Base-by-base conservation (phyloP, 345 rosid genomes). In the Acer campestre region DNA sequence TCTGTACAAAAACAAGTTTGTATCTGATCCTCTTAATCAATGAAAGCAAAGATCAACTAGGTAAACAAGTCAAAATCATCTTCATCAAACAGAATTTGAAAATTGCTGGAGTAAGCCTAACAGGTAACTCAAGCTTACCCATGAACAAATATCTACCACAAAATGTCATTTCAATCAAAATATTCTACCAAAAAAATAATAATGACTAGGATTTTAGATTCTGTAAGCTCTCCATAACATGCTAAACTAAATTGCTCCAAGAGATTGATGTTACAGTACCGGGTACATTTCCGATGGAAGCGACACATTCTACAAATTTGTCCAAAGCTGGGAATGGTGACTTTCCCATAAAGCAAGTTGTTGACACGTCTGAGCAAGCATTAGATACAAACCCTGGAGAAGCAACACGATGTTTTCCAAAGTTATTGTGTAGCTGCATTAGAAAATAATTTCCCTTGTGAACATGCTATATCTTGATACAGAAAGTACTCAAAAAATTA, bases 291-390 rank as follows among this genome's bases (percentile, higher is more conserved):
- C 91, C 95, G 44, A 64, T 77, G 71, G 98, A 86, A 31, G 95
- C 95, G 64, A 91, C 82, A 20, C 90, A 90, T 81, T 88, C 94
- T 72, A 96, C 76, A 82, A 94, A 94, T 73, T 86, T 85, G 87
- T 96, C 99, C 86, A 96, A 79, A 51, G 71, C 81, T 9, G 94
- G 97, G 84, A 92, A 94, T 10, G 95, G 99, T 27, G 99, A 92
- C 82, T 90, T 92, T 31, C 94, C 92, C 79, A 61, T 84, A 4
- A 76, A 75, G 78, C 79, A 89, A 4, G 92, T 74, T 7, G 80
- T 74, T 56, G 98, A 79, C 68, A 84, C 70, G 70, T 84, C 89
- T 79, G 84, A 25, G 75, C 78, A 70, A 75, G 85, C 67, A 82
- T 80, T 83, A 29, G 75, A 59, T 27, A 76, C 80, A 68, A 82